Evolutionary conservation across 2,329 filamentous ascomycete species (phyloP).

Genomic region (Botrytis galanthina): DNA sequence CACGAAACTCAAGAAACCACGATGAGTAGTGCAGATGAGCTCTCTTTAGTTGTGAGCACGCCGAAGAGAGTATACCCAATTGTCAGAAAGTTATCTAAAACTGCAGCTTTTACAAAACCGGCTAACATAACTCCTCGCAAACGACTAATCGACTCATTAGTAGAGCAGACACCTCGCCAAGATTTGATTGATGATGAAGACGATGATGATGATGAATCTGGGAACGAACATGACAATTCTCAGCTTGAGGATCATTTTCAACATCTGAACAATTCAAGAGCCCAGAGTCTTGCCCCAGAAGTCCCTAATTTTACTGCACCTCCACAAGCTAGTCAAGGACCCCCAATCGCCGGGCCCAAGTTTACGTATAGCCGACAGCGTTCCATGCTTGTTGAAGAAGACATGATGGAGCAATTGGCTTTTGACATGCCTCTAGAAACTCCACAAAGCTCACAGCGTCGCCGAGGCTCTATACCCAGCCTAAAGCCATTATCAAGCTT

Average conservation of each 20-base stretch:
- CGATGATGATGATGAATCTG: slow-evolving; percentile 10
- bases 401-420: slow-evolving; percentile 36
- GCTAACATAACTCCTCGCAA: slow-evolving; percentile 27
- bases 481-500: slow-evolving; percentile 34
- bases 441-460: slow-evolving; percentile 25
- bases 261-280: slow-evolving; percentile 20
- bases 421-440: slow-evolving; percentile 34
- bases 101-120: slow-evolving; percentile 26
- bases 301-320: slow-evolving; percentile 10
- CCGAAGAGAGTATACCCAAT: slow-evolving; percentile 4
- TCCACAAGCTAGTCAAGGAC: slow-evolving; percentile 30
- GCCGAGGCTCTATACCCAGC: slow-evolving; percentile 33
- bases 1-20: background rate
- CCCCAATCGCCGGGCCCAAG: slow-evolving; percentile 35
- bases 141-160: slow-evolving; percentile 39
- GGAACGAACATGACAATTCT: slow-evolving; percentile 19
- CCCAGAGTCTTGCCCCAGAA: slow-evolving; percentile 26
- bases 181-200: slow-evolving; percentile 23
- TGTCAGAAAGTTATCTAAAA: slow-evolving; percentile 19
- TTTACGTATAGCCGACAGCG: slow-evolving; percentile 39
- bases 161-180: slow-evolving; percentile 31
- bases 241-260: slow-evolving; percentile 17
- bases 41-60: slow-evolving; percentile 6
- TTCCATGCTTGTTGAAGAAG: slow-evolving; percentile 39
- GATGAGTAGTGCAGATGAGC: slow-evolving; percentile 10